Conservation (phyloP, 2,329 filamentous ascomycete genomes). For the Achaetomium macrosporum region DNA sequence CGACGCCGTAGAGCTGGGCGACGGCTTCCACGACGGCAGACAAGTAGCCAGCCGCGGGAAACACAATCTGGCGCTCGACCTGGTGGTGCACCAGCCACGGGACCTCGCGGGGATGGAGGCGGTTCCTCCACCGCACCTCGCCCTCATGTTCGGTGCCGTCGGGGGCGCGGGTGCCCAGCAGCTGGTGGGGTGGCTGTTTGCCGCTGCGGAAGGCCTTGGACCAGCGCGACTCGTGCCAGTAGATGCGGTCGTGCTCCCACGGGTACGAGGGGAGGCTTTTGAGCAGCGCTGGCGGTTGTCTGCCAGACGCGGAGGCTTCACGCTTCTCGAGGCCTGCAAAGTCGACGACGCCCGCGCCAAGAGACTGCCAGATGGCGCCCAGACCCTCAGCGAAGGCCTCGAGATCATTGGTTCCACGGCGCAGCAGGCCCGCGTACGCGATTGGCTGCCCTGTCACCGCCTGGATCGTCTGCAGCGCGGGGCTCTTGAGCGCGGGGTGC, state of each 20-base stretch:
- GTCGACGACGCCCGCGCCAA: constrained; percentile 7
- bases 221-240: background rate
- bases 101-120: no score
- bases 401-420: constrained; percentile 7
- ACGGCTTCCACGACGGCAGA: constrained; percentile 40
- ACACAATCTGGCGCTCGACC: no score
- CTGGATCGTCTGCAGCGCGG: constrained; percentile 30
- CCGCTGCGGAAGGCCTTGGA: background rate
- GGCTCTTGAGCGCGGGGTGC: constrained; percentile 37
- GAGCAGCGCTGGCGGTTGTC: background rate
- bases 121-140: no score
- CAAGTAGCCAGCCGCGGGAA: constrained; percentile 41
- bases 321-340: background rate
- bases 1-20: no score
- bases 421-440: constrained; percentile 8
- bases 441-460: background rate
- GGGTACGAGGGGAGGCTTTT: background rate
- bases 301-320: background rate
- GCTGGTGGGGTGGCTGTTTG: background rate
- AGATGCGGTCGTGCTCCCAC: background rate
- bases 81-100: no score
- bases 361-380: constrained; percentile 8
- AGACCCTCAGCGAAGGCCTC: constrained; percentile 6
- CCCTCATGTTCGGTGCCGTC: background rate
- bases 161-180: background rate